Percentiles rank a stretch among this genome's conserved stretches.
Conservation (phyloP, 495 filamentous ascomycete species). For the Hypoxylon fuscum region DNA sequence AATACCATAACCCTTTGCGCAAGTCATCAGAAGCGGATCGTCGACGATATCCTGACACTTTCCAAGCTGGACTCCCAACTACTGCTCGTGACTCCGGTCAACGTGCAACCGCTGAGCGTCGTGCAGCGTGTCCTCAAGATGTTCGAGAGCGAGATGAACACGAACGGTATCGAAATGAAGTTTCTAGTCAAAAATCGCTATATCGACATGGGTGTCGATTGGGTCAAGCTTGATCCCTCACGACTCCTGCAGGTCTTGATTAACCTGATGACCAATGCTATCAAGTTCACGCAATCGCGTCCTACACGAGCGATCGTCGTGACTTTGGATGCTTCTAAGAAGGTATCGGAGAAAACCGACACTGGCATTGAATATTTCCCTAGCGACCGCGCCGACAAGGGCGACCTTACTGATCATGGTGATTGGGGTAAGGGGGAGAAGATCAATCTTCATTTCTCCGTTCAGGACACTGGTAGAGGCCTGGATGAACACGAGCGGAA, state of each 20-base stretch:
- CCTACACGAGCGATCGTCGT: conserved; percentile 71
- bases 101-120: conserved; percentile 73
- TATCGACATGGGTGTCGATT: conserved; percentile 68
- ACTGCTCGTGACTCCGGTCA: conserved; percentile 76
- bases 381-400: conserved; percentile 57
- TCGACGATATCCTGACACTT: conserved; percentile 83
- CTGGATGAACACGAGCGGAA: conserved; percentile 77
- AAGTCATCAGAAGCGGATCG: conserved; percentile 79
- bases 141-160: conserved; percentile 81
- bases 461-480: conserved; percentile 81
- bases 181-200: conserved; percentile 74
- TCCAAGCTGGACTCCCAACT: conserved; percentile 88
- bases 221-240: conserved; percentile 81
- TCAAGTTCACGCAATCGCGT: conserved; percentile 77
- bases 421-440: conserved; percentile 78
- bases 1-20: conserved; percentile 86
- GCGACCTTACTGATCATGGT: conserved; percentile 59
- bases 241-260: conserved; percentile 81
- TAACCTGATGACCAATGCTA: conserved; percentile 81
- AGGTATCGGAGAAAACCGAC: conserved; percentile 56
- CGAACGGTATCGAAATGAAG: conserved; percentile 74
- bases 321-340: conserved; percentile 70
- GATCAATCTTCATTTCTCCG: conserved; percentile 76
- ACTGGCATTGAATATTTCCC: conserved; percentile 62
- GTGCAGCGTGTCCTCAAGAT: conserved; percentile 78